phyloP scores from a whole-genome alignment of 768 basidiomycete genomes.

The Russula earlei region DNA sequence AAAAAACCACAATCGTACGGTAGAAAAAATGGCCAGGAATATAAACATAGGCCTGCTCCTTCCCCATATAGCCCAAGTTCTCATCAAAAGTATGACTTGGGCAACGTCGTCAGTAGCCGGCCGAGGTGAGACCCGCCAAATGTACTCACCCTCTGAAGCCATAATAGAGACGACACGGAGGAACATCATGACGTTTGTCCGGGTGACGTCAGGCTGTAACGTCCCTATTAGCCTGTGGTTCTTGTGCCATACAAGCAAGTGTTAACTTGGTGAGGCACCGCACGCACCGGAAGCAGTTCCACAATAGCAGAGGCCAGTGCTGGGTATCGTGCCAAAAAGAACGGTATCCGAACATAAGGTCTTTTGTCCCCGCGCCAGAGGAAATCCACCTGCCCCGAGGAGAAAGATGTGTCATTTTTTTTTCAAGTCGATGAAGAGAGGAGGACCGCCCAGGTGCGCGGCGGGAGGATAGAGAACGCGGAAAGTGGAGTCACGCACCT shows the following conservation, averaged over 20 bases:
- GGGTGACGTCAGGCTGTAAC: neutral
- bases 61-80: slow-evolving; percentile 26
- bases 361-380: no score
- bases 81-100: slow-evolving; percentile 22
- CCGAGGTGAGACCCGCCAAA: neutral
- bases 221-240: no score
- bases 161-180: neutral
- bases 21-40: neutral
- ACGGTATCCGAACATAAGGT: no score
- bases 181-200: neutral
- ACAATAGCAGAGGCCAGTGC: no score
- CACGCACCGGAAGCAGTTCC: no score
- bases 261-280: neutral
- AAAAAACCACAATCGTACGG: neutral
- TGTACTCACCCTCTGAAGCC: slow-evolving; percentile 3
- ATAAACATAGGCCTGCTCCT: slow-evolving; percentile 15
- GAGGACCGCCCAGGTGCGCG: no score
- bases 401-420: no score
- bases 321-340: no score
- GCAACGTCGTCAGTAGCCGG: neutral
- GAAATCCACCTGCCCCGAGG: no score
- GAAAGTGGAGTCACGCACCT: neutral
- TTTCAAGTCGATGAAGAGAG: no score
- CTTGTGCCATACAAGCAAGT: no score
- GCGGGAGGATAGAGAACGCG: no score